Percentiles rank a stretch among this genome's conserved stretches.
These are phyloP conservation scores for Vigna trinervia DNA, from an alignment of 306 rosid genomes.

Conservation along the genomic window DNA sequence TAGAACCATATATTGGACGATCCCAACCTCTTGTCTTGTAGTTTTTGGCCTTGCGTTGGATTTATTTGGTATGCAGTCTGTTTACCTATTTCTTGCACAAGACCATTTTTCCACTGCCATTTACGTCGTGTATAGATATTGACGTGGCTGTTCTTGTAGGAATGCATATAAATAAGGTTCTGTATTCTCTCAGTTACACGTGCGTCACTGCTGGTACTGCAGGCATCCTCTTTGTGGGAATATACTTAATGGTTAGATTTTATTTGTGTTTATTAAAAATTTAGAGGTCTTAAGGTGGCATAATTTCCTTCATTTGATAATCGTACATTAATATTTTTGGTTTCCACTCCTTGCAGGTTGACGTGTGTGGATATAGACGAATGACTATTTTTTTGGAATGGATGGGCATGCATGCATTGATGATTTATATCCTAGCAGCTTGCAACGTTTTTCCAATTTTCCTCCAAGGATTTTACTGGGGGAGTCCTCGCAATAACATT, in stretches of 20 bases:
- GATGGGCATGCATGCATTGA: slow-evolving; percentile 93
- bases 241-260: slow-evolving; percentile 79
- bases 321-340: too few species aligned
- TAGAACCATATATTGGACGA: slow-evolving; percentile 79
- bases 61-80: slow-evolving; percentile 58
- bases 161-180: slow-evolving; percentile 92
- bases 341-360: slow-evolving; percentile 61
- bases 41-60: slow-evolving; percentile 69
- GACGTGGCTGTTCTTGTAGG: slow-evolving; percentile 46
- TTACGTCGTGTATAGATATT: slow-evolving; percentile 5
- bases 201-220: slow-evolving; percentile 88
- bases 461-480: slow-evolving; percentile 86
- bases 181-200: slow-evolving; percentile 85
- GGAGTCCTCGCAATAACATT: slow-evolving; percentile 76
- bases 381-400: slow-evolving; percentile 68
- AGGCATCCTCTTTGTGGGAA: slow-evolving; percentile 74
- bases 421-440: slow-evolving; percentile 76
- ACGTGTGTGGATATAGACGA: slow-evolving; percentile 78
- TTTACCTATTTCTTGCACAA: neutral
- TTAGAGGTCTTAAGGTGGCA: too few species aligned
- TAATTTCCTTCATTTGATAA: too few species aligned
- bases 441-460: slow-evolving; percentile 87
- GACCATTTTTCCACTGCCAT: slow-evolving; percentile 1
- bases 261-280: neutral
- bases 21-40: slow-evolving; percentile 69